These are phyloP conservation scores for Hydnomerulius pinastri DNA, from an alignment of 768 basidiomycete species.

Conservation along the genomic window DNA sequence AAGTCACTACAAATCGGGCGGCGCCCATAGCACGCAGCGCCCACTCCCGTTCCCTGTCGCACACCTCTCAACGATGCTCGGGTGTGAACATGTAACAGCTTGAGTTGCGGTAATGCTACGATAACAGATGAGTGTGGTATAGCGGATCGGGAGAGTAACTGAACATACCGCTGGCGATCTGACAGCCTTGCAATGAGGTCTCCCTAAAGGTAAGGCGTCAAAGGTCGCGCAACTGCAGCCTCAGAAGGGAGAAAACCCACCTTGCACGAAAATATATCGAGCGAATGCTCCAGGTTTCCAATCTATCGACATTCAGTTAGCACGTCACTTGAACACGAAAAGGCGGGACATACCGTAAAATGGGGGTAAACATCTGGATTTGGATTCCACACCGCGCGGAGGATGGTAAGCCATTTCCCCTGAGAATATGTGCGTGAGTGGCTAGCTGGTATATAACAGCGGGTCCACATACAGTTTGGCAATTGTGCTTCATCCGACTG, in stretches of 20 bases:
- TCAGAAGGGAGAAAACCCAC: constrained; percentile 33
- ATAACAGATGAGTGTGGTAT: not conserved
- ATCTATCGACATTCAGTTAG: constrained; percentile 43
- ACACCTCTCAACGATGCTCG: constrained; percentile 68
- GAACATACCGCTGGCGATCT: constrained; percentile 54
- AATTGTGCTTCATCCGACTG: constrained; percentile 65
- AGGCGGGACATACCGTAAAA: constrained; percentile 62
- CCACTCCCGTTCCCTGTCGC: constrained; percentile 81
- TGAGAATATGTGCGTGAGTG: constrained; percentile 27
- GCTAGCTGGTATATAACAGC: not conserved
- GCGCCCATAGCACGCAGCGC: constrained; percentile 80
- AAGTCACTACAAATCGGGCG: constrained; percentile 24
- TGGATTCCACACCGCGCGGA: constrained; percentile 76
- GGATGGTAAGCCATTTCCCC: constrained; percentile 82
- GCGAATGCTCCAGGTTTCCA: constrained; percentile 76
- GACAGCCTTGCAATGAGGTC: constrained; percentile 65
- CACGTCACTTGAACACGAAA: no score
- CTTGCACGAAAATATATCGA: constrained; percentile 76
- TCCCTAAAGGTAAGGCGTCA: no score
- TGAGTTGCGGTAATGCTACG: constrained; percentile 77
- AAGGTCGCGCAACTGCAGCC: not conserved
- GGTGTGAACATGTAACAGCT: constrained; percentile 90
- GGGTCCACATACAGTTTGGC: constrained; percentile 66
- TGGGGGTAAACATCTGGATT: constrained; percentile 83
- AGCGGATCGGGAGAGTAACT: not conserved